Percentiles rank a stretch among this genome's conserved stretches.
These are phyloP conservation scores for Leucaena leucocephala DNA, from an alignment of 306 rosid species.

Conservation along the genomic window DNA sequence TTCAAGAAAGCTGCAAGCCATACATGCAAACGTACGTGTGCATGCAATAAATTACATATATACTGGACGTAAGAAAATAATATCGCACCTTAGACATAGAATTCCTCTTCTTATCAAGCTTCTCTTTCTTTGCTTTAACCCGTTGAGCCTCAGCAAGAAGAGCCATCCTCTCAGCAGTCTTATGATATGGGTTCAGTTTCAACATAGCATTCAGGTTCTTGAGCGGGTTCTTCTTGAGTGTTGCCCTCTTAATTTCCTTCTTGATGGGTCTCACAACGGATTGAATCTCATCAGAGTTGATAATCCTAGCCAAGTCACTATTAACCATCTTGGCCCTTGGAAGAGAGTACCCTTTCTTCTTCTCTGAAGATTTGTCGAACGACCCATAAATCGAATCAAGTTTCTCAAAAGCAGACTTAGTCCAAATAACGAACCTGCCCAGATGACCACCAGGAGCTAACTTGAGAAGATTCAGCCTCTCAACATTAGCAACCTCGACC, in stretches of 20 bases:
- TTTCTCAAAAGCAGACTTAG: conserved; percentile 76
- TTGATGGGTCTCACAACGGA: conserved; percentile 72
- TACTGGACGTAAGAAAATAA: not conserved
- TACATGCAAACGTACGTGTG: not conserved
- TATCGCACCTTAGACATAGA: conserved; percentile 54
- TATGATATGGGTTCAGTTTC: conserved; percentile 73
- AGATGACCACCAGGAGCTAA: conserved; percentile 84
- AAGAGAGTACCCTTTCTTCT: conserved; percentile 65
- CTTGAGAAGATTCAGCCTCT: conserved; percentile 71
- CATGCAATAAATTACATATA: not conserved
- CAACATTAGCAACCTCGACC: conserved; percentile 60
- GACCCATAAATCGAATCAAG: conserved; percentile 77
- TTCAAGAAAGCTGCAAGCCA: not conserved
- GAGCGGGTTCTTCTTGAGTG: conserved; percentile 75
- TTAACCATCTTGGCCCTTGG: conserved; percentile 76
- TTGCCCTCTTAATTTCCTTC: conserved; percentile 58
- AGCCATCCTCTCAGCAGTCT: conserved; percentile 76
- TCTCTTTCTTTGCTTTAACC: conserved; percentile 65
- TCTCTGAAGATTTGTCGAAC: conserved; percentile 67
- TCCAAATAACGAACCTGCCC: conserved; percentile 76
- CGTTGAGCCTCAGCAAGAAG: conserved; percentile 75
- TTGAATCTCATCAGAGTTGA: conserved; percentile 81
- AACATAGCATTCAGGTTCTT: conserved; percentile 71
- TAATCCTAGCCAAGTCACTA: conserved; percentile 68
- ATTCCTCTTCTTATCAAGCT: conserved; percentile 69